Evolutionary conservation across 805 yeast species (phyloP).

Genomic region (Candida stauntonica): DNA sequence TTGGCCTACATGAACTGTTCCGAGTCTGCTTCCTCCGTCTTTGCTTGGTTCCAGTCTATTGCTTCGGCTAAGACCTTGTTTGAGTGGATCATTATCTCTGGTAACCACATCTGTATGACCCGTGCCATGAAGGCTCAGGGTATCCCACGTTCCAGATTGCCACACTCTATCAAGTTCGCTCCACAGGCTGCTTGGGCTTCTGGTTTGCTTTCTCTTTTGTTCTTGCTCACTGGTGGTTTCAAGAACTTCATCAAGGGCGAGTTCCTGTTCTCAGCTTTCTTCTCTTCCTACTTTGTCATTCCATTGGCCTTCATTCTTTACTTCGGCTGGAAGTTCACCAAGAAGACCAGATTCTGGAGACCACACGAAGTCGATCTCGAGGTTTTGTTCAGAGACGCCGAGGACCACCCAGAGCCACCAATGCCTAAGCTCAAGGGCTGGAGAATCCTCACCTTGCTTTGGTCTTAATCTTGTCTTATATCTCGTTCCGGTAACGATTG

Average conservation of each 20-base stretch:
- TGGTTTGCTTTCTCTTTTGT: constrained; percentile 23
- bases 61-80: constrained; percentile 31
- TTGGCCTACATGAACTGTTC: constrained; percentile 34
- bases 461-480: constrained; percentile 12
- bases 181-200: constrained; percentile 33
- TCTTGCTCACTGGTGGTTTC: constrained; percentile 35
- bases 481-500: not conserved
- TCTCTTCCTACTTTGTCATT: constrained; percentile 20
- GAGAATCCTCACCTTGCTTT: constrained; percentile 17
- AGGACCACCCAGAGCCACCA: constrained; percentile 30
- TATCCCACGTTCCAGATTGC: constrained; percentile 20
- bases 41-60: constrained; percentile 33
- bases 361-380: constrained; percentile 40
- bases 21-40: constrained; percentile 28
- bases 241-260: constrained; percentile 31
- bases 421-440: constrained; percentile 16
- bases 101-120: constrained; percentile 30
- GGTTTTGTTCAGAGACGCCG: constrained; percentile 29
- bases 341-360: constrained; percentile 30
- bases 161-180: constrained; percentile 15
- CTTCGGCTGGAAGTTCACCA: constrained; percentile 32
- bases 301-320: constrained; percentile 30
- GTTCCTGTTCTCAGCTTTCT: constrained; percentile 18
- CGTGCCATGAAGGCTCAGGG: constrained; percentile 39
- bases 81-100: constrained; percentile 31